Evolutionary conservation across 2,329 filamentous ascomycete genomes (phyloP).

Genomic region (Coniochaeta sp.): DNA sequence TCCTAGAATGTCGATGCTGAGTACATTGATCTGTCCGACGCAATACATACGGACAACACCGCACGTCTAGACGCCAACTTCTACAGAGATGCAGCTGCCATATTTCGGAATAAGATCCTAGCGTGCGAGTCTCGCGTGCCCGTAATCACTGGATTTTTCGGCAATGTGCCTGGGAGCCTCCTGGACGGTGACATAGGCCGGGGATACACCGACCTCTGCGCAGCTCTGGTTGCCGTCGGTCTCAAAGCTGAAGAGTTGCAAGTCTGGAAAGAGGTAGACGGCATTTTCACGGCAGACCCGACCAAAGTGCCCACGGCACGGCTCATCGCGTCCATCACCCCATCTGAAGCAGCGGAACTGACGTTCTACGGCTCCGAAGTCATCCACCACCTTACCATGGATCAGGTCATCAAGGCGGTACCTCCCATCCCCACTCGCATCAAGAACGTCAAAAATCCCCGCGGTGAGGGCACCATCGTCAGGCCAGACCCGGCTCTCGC

Average conservation of each 20-base stretch:
- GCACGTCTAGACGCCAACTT: slow-evolving; percentile 59
- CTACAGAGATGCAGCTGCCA: slow-evolving; percentile 56
- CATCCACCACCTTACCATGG: slow-evolving; percentile 98
- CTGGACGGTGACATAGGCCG: slow-evolving; percentile 84
- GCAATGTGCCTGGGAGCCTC: slow-evolving; percentile 82
- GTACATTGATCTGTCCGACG: slow-evolving; percentile 82
- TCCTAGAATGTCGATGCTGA: slow-evolving; percentile 67
- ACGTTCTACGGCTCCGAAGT: slow-evolving; percentile 94
- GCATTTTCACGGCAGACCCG: slow-evolving; percentile 54
- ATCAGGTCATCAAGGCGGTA: slow-evolving; percentile 79
- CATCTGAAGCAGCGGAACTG: slow-evolving; percentile 89
- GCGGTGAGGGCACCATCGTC: slow-evolving; percentile 71
- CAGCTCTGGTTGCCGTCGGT: slow-evolving; percentile 83
- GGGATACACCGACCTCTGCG: slow-evolving; percentile 94
- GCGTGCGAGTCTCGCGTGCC: slow-evolving; percentile 63
- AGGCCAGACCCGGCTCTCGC: slow-evolving; percentile 62
- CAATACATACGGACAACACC: slow-evolving; percentile 59
- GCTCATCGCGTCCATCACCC: slow-evolving; percentile 81
- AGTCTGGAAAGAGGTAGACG: slow-evolving; percentile 97
- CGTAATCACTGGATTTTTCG: slow-evolving; percentile 90
- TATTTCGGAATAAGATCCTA: slow-evolving; percentile 55
- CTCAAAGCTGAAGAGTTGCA: slow-evolving; percentile 83
- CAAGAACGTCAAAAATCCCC: slow-evolving; percentile 86
- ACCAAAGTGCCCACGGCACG: slow-evolving; percentile 88
- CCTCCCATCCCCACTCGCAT: slow-evolving; percentile 78